Conservation (phyloP, 73 alveolate genomes). For the Stentor coeruleus region DNA sequence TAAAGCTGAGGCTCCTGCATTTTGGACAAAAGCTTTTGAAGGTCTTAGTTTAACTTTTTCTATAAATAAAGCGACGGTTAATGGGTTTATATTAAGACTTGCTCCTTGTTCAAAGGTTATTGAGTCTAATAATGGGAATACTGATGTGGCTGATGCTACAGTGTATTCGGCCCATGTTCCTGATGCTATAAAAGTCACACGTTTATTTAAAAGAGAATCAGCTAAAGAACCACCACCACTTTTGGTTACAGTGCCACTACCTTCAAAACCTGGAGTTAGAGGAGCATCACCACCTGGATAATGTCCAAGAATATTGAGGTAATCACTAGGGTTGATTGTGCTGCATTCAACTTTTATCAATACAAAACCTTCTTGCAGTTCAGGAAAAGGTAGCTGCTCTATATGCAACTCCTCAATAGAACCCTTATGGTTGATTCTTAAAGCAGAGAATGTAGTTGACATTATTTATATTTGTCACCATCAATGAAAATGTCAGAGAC, state of each 20-base stretch:
- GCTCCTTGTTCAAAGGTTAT: conserved; percentile 45
- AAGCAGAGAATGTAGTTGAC: neutral
- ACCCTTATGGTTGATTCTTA: neutral
- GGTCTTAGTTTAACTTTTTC: conserved; percentile 22
- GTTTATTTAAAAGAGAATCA: conserved; percentile 24
- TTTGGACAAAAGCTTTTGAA: conserved; percentile 30
- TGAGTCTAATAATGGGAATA: conserved; percentile 18
- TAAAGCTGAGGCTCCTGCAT: conserved; percentile 46
- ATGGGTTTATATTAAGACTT: conserved; percentile 42
- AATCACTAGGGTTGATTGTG: conserved; percentile 9
- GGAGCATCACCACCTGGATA: conserved; percentile 1
- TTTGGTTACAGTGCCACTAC: conserved; percentile 48
- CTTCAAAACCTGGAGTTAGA: conserved; percentile 42
- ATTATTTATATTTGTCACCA: no score
- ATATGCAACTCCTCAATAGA: neutral
- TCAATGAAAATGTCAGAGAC: no score
- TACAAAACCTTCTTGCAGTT: neutral
- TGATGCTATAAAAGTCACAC: neutral
- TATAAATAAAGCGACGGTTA: conserved; percentile 37
- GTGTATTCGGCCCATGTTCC: conserved; percentile 3
- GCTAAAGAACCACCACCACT: conserved; percentile 46
- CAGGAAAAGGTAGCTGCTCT: neutral
- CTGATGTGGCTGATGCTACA: neutral
- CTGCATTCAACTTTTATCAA: neutral
- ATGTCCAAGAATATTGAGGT: neutral